Percentiles rank a stretch among this genome's conserved stretches.
These are phyloP conservation scores for Cladosporium sp. DNA, from an alignment of 2,329 filamentous ascomycete genomes.

Conservation along the genomic window DNA sequence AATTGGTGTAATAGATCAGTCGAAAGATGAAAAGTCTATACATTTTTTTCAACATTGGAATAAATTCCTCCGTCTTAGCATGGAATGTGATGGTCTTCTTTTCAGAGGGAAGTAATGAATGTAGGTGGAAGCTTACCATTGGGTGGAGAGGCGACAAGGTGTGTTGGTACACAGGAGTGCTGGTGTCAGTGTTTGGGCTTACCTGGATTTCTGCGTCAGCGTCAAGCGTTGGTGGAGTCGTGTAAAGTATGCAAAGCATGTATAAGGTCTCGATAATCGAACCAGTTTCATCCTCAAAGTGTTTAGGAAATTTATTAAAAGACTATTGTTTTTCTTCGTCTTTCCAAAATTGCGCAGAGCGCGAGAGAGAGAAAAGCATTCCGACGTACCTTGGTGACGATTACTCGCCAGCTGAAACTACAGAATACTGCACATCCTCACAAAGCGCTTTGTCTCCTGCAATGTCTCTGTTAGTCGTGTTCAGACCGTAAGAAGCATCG, in stretches of 20 bases:
- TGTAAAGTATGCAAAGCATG: background rate
- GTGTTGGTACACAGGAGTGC: background rate
- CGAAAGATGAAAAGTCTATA: conserved; percentile 81
- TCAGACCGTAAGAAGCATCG: background rate
- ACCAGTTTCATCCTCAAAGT: conserved; percentile 47
- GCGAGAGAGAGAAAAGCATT: too few relatives aligned
- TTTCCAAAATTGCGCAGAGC: background rate
- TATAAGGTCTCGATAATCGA: conserved; percentile 48
- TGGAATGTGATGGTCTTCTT: conserved; percentile 73
- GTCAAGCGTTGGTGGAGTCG: background rate
- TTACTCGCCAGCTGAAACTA: background rate
- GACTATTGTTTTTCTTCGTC: background rate
- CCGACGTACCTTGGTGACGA: conserved; percentile 15
- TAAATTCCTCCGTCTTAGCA: conserved; percentile 69
- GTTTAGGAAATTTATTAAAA: background rate
- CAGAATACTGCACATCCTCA: conserved; percentile 7
- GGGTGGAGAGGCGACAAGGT: background rate
- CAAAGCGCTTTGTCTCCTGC: conserved; percentile 11
- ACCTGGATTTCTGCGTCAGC: conserved; percentile 31
- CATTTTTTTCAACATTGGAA: conserved; percentile 62
- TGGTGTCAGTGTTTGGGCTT: background rate
- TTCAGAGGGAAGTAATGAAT: background rate
- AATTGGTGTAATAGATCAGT: conserved; percentile 53
- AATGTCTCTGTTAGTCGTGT: conserved; percentile 14
- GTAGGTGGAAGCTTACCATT: background rate